Percentiles rank a stretch among this genome's conserved stretches.
Evolutionary conservation across 2,329 filamentous ascomycete species (phyloP).

Genomic region (Aaosphaeria pasadenensis): DNA sequence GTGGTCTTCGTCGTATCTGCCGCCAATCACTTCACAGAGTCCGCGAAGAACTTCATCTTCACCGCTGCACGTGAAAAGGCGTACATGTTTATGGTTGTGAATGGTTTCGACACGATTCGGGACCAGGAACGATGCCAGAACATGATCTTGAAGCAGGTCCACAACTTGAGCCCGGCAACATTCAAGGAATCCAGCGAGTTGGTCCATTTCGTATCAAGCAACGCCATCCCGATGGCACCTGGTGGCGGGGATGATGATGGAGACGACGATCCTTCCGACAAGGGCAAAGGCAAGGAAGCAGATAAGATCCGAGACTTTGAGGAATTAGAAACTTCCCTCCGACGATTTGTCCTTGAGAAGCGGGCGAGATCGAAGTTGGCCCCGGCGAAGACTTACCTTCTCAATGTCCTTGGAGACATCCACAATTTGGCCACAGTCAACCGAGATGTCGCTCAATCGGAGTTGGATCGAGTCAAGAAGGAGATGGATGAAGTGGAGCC

Average conservation of each 20-base stretch:
- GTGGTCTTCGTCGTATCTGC: constrained; percentile 98
- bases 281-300: constrained; percentile 66
- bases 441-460: constrained; percentile 77
- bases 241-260: constrained; percentile 38
- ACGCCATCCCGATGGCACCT: constrained; percentile 72
- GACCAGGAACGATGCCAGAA: constrained; percentile 90
- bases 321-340: constrained; percentile 79
- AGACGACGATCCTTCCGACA: constrained; percentile 54
- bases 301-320: constrained; percentile 90
- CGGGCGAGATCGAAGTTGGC: constrained; percentile 92
- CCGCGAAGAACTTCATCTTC: constrained; percentile 96
- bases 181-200: constrained; percentile 89
- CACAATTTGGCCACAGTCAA: constrained; percentile 82
- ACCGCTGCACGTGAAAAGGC: constrained; percentile 95
- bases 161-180: constrained; percentile 83
- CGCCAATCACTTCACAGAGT: constrained; percentile 95
- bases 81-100: constrained; percentile 98
- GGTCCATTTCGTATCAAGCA: constrained; percentile 97
- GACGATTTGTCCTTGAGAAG: constrained; percentile 94
- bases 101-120: constrained; percentile 90
- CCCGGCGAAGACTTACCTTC: constrained; percentile 89
- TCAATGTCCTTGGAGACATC: constrained; percentile 89
- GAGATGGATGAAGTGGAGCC: constrained; percentile 84
- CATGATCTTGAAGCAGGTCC: constrained; percentile 88
- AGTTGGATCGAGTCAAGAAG: constrained; percentile 76